A percentile compares a stretch with the other conserved stretches of the same genome.
Conservation (phyloP, 2,329 filamentous ascomycete genomes). For the Periconia sp. region DNA sequence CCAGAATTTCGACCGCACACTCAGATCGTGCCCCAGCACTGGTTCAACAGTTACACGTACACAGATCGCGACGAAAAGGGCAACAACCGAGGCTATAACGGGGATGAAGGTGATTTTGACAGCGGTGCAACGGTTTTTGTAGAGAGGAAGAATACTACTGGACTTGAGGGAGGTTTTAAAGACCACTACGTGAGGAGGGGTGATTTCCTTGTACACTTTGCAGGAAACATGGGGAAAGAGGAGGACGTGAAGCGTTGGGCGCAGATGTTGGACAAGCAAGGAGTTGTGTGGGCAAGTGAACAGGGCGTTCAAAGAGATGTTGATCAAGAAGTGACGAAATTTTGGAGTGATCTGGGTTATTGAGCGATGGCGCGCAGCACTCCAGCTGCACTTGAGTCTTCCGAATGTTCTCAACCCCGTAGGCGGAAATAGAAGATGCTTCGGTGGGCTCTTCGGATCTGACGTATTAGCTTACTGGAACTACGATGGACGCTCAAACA, state of each 20-base stretch:
- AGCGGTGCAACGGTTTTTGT: neutral
- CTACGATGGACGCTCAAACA: no score
- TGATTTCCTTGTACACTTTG: slow-evolving; percentile 1
- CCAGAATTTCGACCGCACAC: neutral
- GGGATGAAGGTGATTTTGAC: neutral
- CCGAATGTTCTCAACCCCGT: no score
- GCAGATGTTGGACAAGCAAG: neutral
- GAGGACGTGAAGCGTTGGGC: neutral
- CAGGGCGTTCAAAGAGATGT: neutral
- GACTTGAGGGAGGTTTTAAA: neutral
- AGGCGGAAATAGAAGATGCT: no score
- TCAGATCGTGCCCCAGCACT: neutral
- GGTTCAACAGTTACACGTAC: slow-evolving; percentile 2
- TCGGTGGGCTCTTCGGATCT: no score
- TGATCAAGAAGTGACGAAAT: neutral
- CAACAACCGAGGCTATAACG: neutral
- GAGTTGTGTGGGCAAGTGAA: neutral
- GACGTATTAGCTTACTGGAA: no score
- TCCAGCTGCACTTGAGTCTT: no score
- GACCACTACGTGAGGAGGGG: neutral
- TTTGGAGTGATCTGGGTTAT: neutral
- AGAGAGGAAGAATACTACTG: neutral
- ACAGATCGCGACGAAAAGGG: neutral
- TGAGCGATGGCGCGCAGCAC: neutral
- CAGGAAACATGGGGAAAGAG: neutral